Base-by-base conservation (phyloP, 495 filamentous ascomycete species). In the Talaromyces thailandensis region DNA sequence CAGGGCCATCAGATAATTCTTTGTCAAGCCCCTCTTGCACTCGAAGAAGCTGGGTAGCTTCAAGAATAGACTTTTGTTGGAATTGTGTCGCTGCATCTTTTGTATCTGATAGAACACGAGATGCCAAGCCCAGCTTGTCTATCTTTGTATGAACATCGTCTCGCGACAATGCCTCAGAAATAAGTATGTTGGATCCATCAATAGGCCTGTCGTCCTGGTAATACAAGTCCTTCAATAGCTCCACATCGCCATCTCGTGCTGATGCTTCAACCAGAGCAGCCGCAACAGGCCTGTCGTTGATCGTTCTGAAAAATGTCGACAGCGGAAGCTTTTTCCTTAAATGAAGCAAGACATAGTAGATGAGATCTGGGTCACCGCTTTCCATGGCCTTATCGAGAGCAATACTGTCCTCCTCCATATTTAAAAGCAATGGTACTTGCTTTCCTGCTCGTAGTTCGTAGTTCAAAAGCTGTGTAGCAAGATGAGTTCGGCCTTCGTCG, bases 331-430 rank as follows among this genome's bases (percentile, higher is more conserved):
- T 97, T 74, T 90, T 91, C 75, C 91, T 93, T 21, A 98, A 77
- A 52, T 94, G 87, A 4, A 96, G 79, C 25, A 98, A 84, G 12
- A 98, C 95, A 67, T 87, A 94, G 71, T 89, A 89, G 31, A 98
- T 82, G 18, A 98, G 81, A 68, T 98, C 94, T 0, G 92, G 90
- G 70, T 98, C 94, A 37, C 95, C 95, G 63, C 89, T 94, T 68
- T 96, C 91, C 61, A 98, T 91, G 28, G 94, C 94, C 70, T 98
- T 98, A 75, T 98, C 94, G 3, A 98, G 86, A 0, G 94, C 94
- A 9, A 98, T 85, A 62, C 92, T 90, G 64, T 96, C 94, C 72
- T 98, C 93, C 69, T 96, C 92, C 92, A 98, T 97, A 67, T 82
- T 90, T 18, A 98, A 76, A 7, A 98, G 81, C n/a, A 98, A 79